Evolutionary conservation across 2,329 filamentous ascomycete species (phyloP).

Genomic region (Calcarisporium arbuscula): DNA sequence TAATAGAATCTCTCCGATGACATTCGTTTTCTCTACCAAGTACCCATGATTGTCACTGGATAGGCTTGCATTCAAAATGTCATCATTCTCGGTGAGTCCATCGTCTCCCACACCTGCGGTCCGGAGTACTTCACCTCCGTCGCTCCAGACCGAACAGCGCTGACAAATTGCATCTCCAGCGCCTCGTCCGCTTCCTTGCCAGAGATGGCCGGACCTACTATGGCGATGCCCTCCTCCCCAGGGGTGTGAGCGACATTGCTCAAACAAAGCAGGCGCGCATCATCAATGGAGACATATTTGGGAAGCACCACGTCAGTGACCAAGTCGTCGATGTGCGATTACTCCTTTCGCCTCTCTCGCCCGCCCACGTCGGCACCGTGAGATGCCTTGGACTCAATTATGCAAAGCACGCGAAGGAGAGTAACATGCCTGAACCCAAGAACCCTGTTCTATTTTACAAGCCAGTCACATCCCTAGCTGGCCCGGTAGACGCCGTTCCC

Average conservation of each 20-base stretch:
- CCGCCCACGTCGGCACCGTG: slow-evolving; percentile 58
- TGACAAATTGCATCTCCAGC: slow-evolving; percentile 40
- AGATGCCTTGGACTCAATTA: slow-evolving; percentile 69
- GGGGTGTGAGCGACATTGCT: slow-evolving; percentile 52
- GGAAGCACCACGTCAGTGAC: slow-evolving; percentile 57
- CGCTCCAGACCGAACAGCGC: background rate
- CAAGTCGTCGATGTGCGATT: slow-evolving; percentile 48
- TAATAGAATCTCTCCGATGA: too few relatives aligned
- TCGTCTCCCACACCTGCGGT: too few relatives aligned
- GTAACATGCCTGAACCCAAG: slow-evolving; percentile 61
- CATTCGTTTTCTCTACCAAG: too few relatives aligned
- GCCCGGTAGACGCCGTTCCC: slow-evolving; percentile 60
- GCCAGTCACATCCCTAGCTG: slow-evolving; percentile 57
- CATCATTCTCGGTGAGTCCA: slow-evolving; percentile 40
- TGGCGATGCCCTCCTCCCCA: slow-evolving; percentile 65
- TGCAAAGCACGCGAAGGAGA: slow-evolving; percentile 63
- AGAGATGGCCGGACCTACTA: slow-evolving; percentile 65
- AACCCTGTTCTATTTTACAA: slow-evolving; percentile 65
- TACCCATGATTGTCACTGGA: too few relatives aligned
- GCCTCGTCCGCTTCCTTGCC: slow-evolving; percentile 67
- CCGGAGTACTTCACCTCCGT: too few relatives aligned
- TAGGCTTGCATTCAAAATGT: background rate
- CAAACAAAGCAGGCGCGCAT: slow-evolving; percentile 55
- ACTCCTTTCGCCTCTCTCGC: slow-evolving; percentile 58
- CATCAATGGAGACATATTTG: slow-evolving; percentile 61